A percentile compares a stretch with the other conserved stretches of the same genome.
Evolutionary conservation across 192 early-diverging fungal species (phyloP).

Genomic region (Lunasporangiospora selenospora): DNA sequence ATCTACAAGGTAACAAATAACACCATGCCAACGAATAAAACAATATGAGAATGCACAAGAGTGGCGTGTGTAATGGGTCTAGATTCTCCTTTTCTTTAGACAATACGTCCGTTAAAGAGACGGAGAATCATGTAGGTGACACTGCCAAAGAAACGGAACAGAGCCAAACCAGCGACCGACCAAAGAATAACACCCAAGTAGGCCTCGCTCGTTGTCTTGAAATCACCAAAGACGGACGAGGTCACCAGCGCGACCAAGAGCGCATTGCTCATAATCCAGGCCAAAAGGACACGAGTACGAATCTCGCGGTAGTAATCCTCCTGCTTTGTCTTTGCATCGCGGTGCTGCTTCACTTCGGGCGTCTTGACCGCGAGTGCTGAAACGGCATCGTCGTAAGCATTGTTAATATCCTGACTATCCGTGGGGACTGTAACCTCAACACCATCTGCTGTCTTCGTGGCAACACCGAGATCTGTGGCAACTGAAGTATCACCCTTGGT

Average conservation of each 20-base stretch:
- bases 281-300: slow-evolving; percentile 68
- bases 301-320: slow-evolving; percentile 79
- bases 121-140: slow-evolving; percentile 65
- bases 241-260: slow-evolving; percentile 67
- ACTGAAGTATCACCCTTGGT: slow-evolving; percentile 65
- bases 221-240: slow-evolving; percentile 17
- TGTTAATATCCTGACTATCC: slow-evolving; percentile 46
- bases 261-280: slow-evolving; percentile 75
- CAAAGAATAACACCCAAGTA: slow-evolving; percentile 72
- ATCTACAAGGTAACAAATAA: too few species aligned
- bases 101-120: slow-evolving; percentile 50
- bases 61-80: too few species aligned
- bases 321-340: slow-evolving; percentile 52
- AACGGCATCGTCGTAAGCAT: slow-evolving; percentile 45
- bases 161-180: slow-evolving; percentile 67
- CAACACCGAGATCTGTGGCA: slow-evolving; percentile 10
- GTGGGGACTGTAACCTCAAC: slow-evolving; percentile 51
- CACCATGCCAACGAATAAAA: too few species aligned
- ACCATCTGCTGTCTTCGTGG: slow-evolving; percentile 40
- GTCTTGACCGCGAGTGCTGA: slow-evolving; percentile 10
- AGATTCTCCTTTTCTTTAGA: too few species aligned
- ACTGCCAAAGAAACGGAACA: slow-evolving; percentile 71
- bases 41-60: too few species aligned
- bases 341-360: slow-evolving; percentile 18
- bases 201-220: slow-evolving; percentile 20